These are phyloP conservation scores for Didymella keratinophila DNA, from an alignment of 2,329 filamentous ascomycete genomes.

Conservation along the genomic window DNA sequence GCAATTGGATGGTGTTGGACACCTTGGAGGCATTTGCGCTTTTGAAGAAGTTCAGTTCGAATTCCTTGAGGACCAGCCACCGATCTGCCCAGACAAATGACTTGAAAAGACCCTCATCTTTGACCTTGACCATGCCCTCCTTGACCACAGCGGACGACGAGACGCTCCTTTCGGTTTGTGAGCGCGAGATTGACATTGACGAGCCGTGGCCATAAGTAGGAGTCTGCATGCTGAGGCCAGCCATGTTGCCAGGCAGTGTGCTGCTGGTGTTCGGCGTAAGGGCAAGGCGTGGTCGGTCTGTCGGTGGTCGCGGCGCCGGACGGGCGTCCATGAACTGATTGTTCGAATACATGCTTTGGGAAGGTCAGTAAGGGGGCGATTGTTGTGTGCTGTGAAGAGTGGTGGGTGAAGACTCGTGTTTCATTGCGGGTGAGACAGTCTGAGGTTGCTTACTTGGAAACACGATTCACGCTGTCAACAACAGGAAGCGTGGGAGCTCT, in stretches of 20 bases:
- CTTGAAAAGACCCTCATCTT: slow-evolving; percentile 88
- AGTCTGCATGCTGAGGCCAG: slow-evolving; percentile 75
- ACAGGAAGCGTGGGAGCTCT: slow-evolving; percentile 16
- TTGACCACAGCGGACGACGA: slow-evolving; percentile 53
- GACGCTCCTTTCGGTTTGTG: slow-evolving; percentile 52
- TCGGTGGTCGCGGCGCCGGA: slow-evolving; percentile 88
- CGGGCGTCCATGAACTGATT: slow-evolving; percentile 94
- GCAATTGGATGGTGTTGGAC: slow-evolving; percentile 82
- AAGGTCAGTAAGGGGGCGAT: neutral
- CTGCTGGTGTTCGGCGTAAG: slow-evolving; percentile 77
- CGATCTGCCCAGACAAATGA: slow-evolving; percentile 87
- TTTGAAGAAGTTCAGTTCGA: slow-evolving; percentile 94
- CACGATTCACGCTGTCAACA: slow-evolving; percentile 33
- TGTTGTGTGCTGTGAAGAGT: slow-evolving; percentile 8
- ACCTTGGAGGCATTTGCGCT: slow-evolving; percentile 81
- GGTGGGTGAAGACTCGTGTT: neutral
- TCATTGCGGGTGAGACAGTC: slow-evolving; percentile 4
- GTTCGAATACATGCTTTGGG: slow-evolving; percentile 65
- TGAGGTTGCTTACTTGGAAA: slow-evolving; percentile 36
- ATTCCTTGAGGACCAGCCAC: slow-evolving; percentile 90
- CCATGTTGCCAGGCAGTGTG: slow-evolving; percentile 75
- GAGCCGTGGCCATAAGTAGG: slow-evolving; percentile 56
- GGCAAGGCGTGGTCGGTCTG: slow-evolving; percentile 80
- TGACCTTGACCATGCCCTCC: slow-evolving; percentile 81
- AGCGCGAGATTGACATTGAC: slow-evolving; percentile 51